Base-by-base conservation (phyloP, 108 stramenopile genomes). In the Nitzschia inconspicua region DNA sequence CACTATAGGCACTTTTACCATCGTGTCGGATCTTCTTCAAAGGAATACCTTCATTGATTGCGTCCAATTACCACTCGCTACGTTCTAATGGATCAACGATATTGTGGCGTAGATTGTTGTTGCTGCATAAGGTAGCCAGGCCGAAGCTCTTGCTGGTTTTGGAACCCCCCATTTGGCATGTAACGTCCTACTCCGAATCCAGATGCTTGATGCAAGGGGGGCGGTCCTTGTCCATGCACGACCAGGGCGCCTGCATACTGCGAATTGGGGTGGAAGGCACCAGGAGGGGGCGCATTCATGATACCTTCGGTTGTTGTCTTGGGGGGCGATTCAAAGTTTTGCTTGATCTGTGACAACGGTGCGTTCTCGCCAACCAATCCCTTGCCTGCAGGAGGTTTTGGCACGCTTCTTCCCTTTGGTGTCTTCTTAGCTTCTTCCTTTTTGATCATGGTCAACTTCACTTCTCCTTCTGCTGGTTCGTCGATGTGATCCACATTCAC, bases 401-500 rank as follows among this genome's bases (percentile, higher is more conserved):
- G 68, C 24, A 64, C 63, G 44, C 19, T 66, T 77, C 57, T 82
- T 82, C 24, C 61, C 64, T 24, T 73, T 76, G 13, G 29, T 47
- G 66, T 76, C 48, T 57, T 79, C 39, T 46, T 66, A 10, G 49
- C 65, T 44, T 76, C 75, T 24, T 79, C 71, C 26, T 77, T 63
- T 44, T 63, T 48, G 27, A 76, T 73, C 78, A 73, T 79, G 27
- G 77, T 76, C 63, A 78, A 42, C 46, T 65, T 60, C 4, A 69
- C n/a, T 42, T 78, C 70, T 22, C 51, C 60, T 27, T 79, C 75
- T 0, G 78, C 76, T 34, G 78, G 82, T 63, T 73, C 67, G 44
- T 76, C 72, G 48, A 83, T 83, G 55, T 67, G 74, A 49, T 83
- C 82, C 13, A 83, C 36, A 52, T 83, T 83, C 22, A 83, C 82